Conservation (phyloP, 768 basidiomycete species). For the Mycena pura region DNA sequence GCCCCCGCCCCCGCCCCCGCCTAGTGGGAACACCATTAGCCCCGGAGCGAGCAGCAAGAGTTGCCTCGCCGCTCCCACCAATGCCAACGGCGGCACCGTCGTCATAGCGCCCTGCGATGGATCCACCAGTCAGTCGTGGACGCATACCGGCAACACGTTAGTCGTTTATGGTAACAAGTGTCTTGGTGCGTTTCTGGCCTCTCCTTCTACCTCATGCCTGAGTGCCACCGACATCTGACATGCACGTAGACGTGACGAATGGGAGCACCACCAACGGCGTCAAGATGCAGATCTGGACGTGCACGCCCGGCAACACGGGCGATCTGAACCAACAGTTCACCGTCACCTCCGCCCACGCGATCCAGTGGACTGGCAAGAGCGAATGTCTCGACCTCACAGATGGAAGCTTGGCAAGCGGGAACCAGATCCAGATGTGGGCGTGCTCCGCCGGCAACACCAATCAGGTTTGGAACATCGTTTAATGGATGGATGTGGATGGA, state of each 20-base stretch:
- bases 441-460: slow-evolving; percentile 23
- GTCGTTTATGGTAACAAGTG: slow-evolving; percentile 24
- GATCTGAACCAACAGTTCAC: slow-evolving; percentile 25
- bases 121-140: slow-evolving; percentile 8
- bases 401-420: slow-evolving; percentile 26
- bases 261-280: slow-evolving; percentile 29
- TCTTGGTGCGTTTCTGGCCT: slow-evolving; percentile 15
- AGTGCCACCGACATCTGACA: no score
- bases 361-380: slow-evolving; percentile 26
- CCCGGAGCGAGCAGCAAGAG: slow-evolving; percentile 6
- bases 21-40: not conserved
- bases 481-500: not conserved
- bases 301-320: slow-evolving; percentile 19
- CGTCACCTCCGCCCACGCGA: not conserved
- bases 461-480: slow-evolving; percentile 32
- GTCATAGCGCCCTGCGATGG: slow-evolving; percentile 10
- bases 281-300: slow-evolving; percentile 34
- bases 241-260: slow-evolving; percentile 26
- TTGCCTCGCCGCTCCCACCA: slow-evolving; percentile 3
- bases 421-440: slow-evolving; percentile 15
- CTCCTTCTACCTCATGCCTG: not conserved
- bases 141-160: not conserved
- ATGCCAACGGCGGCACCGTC: slow-evolving; percentile 5
- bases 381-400: slow-evolving; percentile 31
- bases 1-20: not conserved